These are phyloP conservation scores for Kondoa malvinella DNA, from an alignment of 768 basidiomycete species.

Conservation along the genomic window DNA sequence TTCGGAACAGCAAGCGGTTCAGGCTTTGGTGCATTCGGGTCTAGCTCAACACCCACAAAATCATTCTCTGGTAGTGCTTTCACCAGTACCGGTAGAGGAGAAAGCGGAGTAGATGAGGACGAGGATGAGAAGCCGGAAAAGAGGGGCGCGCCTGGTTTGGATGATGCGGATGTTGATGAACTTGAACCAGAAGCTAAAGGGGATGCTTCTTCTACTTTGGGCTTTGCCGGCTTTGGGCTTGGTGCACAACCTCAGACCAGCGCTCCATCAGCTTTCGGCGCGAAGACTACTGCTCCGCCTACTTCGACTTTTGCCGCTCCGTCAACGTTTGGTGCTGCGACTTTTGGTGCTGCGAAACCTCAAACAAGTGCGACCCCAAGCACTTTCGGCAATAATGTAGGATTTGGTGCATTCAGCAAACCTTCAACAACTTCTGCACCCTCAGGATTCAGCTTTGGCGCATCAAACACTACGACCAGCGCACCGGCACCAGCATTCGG, in stretches of 20 bases:
- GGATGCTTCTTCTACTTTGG: not conserved
- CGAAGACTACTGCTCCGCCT: not conserved
- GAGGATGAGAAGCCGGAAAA: not conserved
- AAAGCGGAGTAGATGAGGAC: not conserved
- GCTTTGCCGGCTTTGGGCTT: not conserved
- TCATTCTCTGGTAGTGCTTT: not conserved
- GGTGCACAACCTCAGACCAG: no score
- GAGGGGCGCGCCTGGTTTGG: not conserved
- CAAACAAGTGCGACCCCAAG: no score
- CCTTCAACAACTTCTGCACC: not conserved
- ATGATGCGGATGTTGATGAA: not conserved
- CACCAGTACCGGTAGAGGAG: not conserved
- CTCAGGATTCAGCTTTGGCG: no score
- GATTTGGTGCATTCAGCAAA: not conserved
- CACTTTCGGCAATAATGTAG: no score
- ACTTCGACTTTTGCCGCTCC: not conserved
- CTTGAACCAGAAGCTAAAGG: not conserved
- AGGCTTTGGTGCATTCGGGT: no score
- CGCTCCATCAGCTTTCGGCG: no score
- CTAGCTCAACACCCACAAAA: not conserved
- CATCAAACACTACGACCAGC: no score
- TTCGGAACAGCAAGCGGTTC: no score
- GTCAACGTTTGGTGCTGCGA: not conserved
- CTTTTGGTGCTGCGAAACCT: not conserved
- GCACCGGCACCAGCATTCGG: no score